Base-by-base conservation (phyloP, 2,329 filamentous ascomycete species). In the Exserohilum rostratum region DNA sequence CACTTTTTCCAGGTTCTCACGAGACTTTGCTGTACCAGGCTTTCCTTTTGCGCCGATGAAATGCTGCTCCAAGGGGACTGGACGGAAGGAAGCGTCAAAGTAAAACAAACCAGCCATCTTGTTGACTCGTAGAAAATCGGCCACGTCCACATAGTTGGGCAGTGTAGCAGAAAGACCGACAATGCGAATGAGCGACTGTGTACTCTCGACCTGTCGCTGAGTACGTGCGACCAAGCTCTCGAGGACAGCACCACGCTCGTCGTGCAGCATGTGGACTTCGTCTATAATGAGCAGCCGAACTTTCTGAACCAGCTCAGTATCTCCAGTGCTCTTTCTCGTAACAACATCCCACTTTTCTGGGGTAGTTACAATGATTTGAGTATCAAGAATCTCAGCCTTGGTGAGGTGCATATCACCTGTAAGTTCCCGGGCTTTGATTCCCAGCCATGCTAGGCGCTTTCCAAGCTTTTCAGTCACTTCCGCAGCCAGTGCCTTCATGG, bases 331-430 rank as follows among this genome's bases (percentile, higher is more conserved):
- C 77, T 98, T 99, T 57, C 95, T 85, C 3, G 95, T 99, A 5
- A 99, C 91, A 0, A 99, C 95, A 73, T 99, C 95, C 96, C 96
- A 99, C 77, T 99, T 99, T 77, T 99, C 95, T 31, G 95, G 95
- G 0, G 95, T 99, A 0, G 96, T 99, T 45, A 99, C 95, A 56
- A 99, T 96, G 64, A 99, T 95, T 72, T 99, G 95, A 0, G 95
- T 99, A 60, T 93, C 88, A 13, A 97, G 84, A 57, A 99, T 96
- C 76, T 99, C 96, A 2, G 91, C 85, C 76, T 99, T 99, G 44
- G 93, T 97, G 52, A 99, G 83, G 71, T 99, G 95, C 95, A 99
- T 99, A 73, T 99, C 95, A 69, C 95, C 95, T 43, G 95, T 99
- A 73, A 96, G 87, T 76, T 99, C 95, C 58, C 95, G 89, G 62